Conservation (phyloP, 805 yeast species). For the Nakazawaea ernobii region DNA sequence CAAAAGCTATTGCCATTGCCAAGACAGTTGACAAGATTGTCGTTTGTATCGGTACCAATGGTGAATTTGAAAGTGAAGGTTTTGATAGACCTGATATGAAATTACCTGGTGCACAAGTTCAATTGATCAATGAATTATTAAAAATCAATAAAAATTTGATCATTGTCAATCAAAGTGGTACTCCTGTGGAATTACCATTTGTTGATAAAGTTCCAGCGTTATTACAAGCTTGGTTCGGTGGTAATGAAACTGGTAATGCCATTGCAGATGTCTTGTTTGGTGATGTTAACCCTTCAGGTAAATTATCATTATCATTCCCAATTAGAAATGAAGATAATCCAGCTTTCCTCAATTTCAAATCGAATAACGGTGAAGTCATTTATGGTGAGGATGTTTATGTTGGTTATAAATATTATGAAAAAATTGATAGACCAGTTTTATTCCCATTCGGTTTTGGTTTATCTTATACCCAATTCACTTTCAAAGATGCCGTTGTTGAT, state of each 20-base stretch:
- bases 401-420: slow-evolving; percentile 54
- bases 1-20: slow-evolving; percentile 42
- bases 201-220: slow-evolving; percentile 28
- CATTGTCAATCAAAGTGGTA: slow-evolving; percentile 48
- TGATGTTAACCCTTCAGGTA: slow-evolving; percentile 50
- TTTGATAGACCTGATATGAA: slow-evolving; percentile 41
- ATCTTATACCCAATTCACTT: slow-evolving; percentile 43
- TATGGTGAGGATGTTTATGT: slow-evolving; percentile 57
- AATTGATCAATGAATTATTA: slow-evolving; percentile 33
- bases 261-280: slow-evolving; percentile 51
- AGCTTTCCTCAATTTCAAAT: slow-evolving; percentile 40
- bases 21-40: slow-evolving; percentile 40
- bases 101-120: slow-evolving; percentile 38
- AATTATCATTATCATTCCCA: slow-evolving; percentile 47
- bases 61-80: slow-evolving; percentile 52
- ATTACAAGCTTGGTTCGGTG: slow-evolving; percentile 49
- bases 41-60: slow-evolving; percentile 39
- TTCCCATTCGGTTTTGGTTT: slow-evolving; percentile 56
- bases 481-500: slow-evolving; percentile 28
- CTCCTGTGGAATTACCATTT: slow-evolving; percentile 53
- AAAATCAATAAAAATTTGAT: slow-evolving; percentile 40
- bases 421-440: slow-evolving; percentile 34
- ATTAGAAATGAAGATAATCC: slow-evolving; percentile 42
- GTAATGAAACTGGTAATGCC: slow-evolving; percentile 46
- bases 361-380: slow-evolving; percentile 42